Evolutionary conservation across 2,329 filamentous ascomycete species (phyloP).

Genomic region (Epichloe festucae): DNA sequence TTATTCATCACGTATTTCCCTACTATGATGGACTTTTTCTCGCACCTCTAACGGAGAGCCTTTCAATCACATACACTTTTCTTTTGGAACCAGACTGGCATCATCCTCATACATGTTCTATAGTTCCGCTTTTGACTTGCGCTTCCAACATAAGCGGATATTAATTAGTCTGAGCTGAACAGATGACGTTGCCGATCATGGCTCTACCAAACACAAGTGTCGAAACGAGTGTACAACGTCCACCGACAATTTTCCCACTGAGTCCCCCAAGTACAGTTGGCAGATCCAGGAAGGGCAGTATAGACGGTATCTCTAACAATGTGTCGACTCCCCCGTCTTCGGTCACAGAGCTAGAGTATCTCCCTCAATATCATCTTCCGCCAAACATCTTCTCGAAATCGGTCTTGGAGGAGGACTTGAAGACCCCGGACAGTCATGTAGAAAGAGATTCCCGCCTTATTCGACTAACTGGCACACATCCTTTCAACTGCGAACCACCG

Average conservation of each 20-base stretch:
- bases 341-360: not conserved
- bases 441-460: slow-evolving; percentile 70
- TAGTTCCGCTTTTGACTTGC: not conserved
- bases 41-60: too few relatives aligned
- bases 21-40: not conserved
- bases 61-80: too few relatives aligned
- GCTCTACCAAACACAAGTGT: not conserved
- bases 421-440: slow-evolving; percentile 75
- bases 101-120: not conserved
- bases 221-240: not conserved
- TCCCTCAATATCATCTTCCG: slow-evolving; percentile 47
- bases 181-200: not conserved
- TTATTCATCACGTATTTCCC: not conserved
- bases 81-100: too few relatives aligned
- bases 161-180: not conserved
- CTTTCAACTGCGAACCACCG: slow-evolving; percentile 83
- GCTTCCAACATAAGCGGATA: not conserved
- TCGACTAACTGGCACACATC: slow-evolving; percentile 75
- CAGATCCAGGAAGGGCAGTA: slow-evolving; percentile 22
- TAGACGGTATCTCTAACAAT: slow-evolving; percentile 10
- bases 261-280: slow-evolving; percentile 29
- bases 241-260: slow-evolving; percentile 19
- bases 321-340: not conserved
- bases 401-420: slow-evolving; percentile 62
- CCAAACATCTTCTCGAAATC: slow-evolving; percentile 47